Evolutionary conservation across 176 grass and related monocot species (phyloP), one percentile per base, ranked within the genome.

Genomic region (Hyparrhenia diplandra): DNA sequence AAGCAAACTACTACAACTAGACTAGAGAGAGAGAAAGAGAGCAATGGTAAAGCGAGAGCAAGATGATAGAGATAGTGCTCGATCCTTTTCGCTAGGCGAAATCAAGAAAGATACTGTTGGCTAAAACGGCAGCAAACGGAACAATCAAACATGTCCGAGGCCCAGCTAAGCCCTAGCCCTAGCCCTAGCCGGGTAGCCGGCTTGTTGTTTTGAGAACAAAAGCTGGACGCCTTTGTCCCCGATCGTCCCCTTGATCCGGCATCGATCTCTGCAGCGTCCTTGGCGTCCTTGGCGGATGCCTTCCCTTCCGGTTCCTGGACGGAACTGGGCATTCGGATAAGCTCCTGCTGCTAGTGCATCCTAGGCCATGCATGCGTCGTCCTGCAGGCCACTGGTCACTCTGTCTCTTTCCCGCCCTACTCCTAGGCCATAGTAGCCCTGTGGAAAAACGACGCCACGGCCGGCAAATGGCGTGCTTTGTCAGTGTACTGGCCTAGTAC

Each of bases 41-140:
- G 27, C 16, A 31, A 30, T 49, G 41, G 4, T 4, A 51, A 54
- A 73, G 24, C 16, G n/a, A 13, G 3, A 14, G 5, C 39, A 14
- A 27, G 21, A 25, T 11, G 42, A 14, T 13, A 40, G 4, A 71
- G 64, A 70, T 78, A 49, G 28, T 30, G 83, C 24, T 17, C 34
- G n/a, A n/a, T n/a, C 67, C 67, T 85, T 73, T 85, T 18, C 1
- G 57, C 27, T 39, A 80, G 45, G 69, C 32, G 46, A 80, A 58
- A 80, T 80, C 76, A 74, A 86, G 59, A 80, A 67, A 57, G 76
- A 86, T 80, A 86, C 34, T 73, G 62, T 75, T 86, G 77, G 84
- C 62, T 86, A 86, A 80, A 86, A 75, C 60, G 61, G 65, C 84
- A 59, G 78, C 78, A 81, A 68, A 81, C 13, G 70, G 49, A 86